These are phyloP conservation scores for Mortierella sp. DNA, from an alignment of 371 early-diverging fungal genomes.

Conservation along the genomic window DNA sequence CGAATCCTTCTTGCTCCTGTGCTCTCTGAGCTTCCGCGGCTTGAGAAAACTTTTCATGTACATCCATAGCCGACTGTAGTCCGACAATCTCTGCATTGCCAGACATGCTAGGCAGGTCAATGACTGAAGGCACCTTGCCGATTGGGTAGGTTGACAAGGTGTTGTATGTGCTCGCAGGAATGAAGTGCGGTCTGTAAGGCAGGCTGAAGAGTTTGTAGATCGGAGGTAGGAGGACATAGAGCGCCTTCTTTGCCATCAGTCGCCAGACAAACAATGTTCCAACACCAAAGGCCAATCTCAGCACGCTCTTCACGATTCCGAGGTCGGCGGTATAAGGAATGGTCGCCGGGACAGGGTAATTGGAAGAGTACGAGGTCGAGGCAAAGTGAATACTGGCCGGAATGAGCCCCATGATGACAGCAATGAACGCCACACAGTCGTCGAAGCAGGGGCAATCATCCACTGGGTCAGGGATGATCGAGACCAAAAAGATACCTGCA, in stretches of 20 bases:
- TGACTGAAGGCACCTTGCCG: constrained; percentile 71
- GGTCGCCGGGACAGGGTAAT: constrained; percentile 55
- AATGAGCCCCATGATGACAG: constrained; percentile 73
- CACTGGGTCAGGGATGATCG: constrained; percentile 78
- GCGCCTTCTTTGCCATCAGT: constrained; percentile 66
- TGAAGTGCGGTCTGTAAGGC: constrained; percentile 62
- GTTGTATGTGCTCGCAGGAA: constrained; percentile 65
- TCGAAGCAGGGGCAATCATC: constrained; percentile 87
- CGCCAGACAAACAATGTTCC: constrained; percentile 74
- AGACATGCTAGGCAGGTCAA: constrained; percentile 65
- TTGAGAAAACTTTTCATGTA: constrained; percentile 61
- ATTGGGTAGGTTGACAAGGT: constrained; percentile 67
- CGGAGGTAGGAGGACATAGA: constrained; percentile 69
- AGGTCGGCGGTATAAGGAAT: constrained; percentile 55
- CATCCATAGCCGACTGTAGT: constrained; percentile 66
- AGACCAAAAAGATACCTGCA: constrained; percentile 58
- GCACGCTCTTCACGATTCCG: constrained; percentile 58
- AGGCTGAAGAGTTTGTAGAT: constrained; percentile 71
- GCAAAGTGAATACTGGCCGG: constrained; percentile 64
- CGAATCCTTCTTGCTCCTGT: constrained; percentile 21
- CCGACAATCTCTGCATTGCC: constrained; percentile 63
- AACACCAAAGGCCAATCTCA: constrained; percentile 61
- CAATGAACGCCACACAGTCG: constrained; percentile 82
- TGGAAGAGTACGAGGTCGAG: constrained; percentile 54
- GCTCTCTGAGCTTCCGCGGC: constrained; percentile 48